Percentiles rank a stretch among this genome's conserved stretches.
Conservation (phyloP, 306 rosid genomes). For the Sesbania bispinosa region DNA sequence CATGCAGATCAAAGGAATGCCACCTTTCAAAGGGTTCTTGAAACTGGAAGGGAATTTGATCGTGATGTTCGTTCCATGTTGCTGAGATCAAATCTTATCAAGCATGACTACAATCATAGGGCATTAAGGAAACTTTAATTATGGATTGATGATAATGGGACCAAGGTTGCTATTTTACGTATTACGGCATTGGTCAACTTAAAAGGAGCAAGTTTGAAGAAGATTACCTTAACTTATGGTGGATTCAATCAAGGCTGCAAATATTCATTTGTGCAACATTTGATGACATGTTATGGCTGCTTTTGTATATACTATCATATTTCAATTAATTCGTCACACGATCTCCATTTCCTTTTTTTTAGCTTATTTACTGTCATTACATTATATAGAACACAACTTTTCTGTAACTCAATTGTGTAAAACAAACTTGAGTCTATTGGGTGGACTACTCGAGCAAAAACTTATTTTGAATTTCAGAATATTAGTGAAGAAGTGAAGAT, state of each 20-base stretch:
- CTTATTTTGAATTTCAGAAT: too few relatives aligned
- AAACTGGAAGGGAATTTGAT: constrained; percentile 78
- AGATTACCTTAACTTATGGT: constrained; percentile 21
- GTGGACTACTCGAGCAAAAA: too few relatives aligned
- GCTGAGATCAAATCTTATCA: constrained; percentile 86
- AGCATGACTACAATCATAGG: constrained; percentile 70
- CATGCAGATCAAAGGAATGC: constrained; percentile 98
- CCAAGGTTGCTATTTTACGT: background rate
- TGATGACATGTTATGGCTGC: constrained; percentile 20
- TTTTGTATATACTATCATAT: constrained; percentile 46
- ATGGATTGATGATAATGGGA: constrained; percentile 17
- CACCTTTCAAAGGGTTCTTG: constrained; percentile 88
- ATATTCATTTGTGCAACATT: constrained; percentile 33
- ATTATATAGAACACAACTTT: background rate
- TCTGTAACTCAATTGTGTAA: background rate
- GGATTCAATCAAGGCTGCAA: constrained; percentile 28
- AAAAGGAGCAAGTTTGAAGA: constrained; percentile 6
- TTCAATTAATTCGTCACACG: constrained; percentile 24
- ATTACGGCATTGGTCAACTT: constrained; percentile 10
- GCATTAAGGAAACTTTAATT: constrained; percentile 67
- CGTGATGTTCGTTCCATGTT: constrained; percentile 85
- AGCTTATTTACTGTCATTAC: background rate
- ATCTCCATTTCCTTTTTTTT: background rate
- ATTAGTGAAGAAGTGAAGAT: too few relatives aligned
- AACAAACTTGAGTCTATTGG: background rate